phyloP scores from a whole-genome alignment of 179 eudicot species.

The Beta corolliflora region DNA sequence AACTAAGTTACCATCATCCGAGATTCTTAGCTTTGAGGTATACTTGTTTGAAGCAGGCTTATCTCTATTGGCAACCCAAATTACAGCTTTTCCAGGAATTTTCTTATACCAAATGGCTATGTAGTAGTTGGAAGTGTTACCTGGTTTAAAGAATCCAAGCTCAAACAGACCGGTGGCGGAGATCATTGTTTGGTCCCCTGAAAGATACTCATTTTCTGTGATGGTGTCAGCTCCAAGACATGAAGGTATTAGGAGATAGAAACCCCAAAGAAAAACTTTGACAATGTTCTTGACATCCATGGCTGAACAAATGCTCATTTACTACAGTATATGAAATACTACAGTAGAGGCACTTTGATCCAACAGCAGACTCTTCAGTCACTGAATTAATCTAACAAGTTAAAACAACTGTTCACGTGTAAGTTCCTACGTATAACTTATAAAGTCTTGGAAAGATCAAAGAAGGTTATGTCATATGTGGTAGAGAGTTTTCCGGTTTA shows the following conservation, averaged over 20 bases:
- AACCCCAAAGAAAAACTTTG: not conserved
- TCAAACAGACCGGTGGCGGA: slow-evolving; percentile 40
- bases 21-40: slow-evolving; percentile 36
- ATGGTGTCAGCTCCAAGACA: slow-evolving; percentile 25
- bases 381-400: not conserved
- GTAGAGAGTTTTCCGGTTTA: too few species aligned
- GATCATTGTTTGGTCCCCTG: slow-evolving; percentile 35
- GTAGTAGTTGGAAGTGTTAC: slow-evolving; percentile 52
- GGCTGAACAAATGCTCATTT: not conserved
- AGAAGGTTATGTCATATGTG: too few species aligned
- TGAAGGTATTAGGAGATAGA: not conserved
- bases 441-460: too few species aligned
- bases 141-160: slow-evolving; percentile 53
- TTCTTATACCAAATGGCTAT: slow-evolving; percentile 62
- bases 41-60: slow-evolving; percentile 41
- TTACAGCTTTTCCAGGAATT: slow-evolving; percentile 35
- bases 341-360: not conserved
- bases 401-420: too few species aligned
- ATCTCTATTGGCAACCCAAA: slow-evolving; percentile 70
- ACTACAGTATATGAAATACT: not conserved
- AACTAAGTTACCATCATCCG: slow-evolving; percentile 49
- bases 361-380: not conserved
- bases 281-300: slow-evolving; percentile 20
- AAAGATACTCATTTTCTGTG: slow-evolving; percentile 7
- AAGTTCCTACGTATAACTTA: too few species aligned